Evolutionary conservation across 2,329 filamentous ascomycete species (phyloP).

Genomic region (Pseudofabraea citricarpa): DNA sequence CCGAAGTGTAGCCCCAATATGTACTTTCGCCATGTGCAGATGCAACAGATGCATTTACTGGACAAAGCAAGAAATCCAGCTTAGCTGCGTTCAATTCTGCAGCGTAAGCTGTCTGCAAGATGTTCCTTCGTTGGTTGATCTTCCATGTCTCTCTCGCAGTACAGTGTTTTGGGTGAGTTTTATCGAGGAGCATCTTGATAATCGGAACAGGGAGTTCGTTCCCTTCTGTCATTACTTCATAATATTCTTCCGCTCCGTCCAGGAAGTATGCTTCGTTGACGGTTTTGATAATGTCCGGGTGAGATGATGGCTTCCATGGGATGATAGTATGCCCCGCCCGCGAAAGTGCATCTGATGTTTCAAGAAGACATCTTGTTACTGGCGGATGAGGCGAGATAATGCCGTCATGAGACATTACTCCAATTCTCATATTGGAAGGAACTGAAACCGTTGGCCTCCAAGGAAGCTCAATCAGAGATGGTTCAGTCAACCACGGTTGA

Average conservation of each 20-base stretch:
- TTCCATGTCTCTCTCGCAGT: background rate
- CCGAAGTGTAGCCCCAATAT: conserved; percentile 12
- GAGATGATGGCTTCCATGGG: conserved; percentile 41
- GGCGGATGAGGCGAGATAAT: conserved; percentile 27
- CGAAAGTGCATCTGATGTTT: conserved; percentile 33
- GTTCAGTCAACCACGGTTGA: conserved; percentile 60
- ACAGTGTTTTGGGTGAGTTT: background rate
- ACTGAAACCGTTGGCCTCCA: conserved; percentile 38
- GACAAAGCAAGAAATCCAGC: conserved; percentile 8
- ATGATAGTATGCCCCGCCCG: conserved; percentile 46
- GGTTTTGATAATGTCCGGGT: background rate
- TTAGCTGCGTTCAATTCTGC: conserved; percentile 12
- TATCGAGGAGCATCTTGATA: background rate
- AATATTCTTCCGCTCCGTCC: conserved; percentile 49
- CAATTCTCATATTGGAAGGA: conserved; percentile 27
- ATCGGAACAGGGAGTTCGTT: conserved; percentile 43
- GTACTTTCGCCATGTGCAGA: conserved; percentile 4
- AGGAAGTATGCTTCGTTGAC: conserved; percentile 40
- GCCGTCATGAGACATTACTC: conserved; percentile 9
- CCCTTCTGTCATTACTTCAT: conserved; percentile 40
- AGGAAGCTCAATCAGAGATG: conserved; percentile 56
- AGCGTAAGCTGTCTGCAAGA: conserved; percentile 9
- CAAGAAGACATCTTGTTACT: conserved; percentile 46
- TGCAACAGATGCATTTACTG: conserved; percentile 5
- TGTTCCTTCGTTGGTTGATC: background rate